Evolutionary conservation across 805 yeast species (phyloP), one percentile per base, ranked within the genome.

Genomic region (Lipomyces chichibuensis): DNA sequence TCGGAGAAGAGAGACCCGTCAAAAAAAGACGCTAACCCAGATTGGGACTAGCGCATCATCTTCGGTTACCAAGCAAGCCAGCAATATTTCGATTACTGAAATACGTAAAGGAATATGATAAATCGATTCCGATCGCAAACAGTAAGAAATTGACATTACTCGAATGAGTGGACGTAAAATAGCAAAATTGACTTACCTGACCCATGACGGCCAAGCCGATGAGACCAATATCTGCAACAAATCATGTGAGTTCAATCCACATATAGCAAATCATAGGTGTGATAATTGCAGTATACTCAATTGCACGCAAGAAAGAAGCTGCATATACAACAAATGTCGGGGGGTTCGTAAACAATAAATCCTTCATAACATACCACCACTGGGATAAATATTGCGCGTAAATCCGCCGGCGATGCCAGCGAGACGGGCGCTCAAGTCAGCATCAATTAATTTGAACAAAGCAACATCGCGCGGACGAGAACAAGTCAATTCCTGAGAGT

Each of bases 201-300:
- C 99, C 99, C 99, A 94, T 94, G 75, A 94, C 99, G 89, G 99
- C 99, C 87, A 94, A 87, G 80, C 99, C 99, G 79, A 95, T 93
- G 81, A 94, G 91, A 82, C 98, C 99, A 81, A 94, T 88, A 88
- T 94, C 99, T 85, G 94, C 95, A 80, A 43, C 25, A 33, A 17
- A 59, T 52, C 49, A 43, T 43, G 49, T 43, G 49, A 43, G 49
- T 43, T 43, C 49, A 17, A 5, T 6, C 49, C 23, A 43, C 49
- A 43, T 17, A 17, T 11, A n/a, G 9, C 8, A 43, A 43, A 8
- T 11, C 49, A 43, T 17, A 17, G 23, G 49, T 7, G 14, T 43
- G 23, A n/a, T 43, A 2, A n/a, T 43, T 17, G 49, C 14, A 17
- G 14, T n/a, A 43, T 43, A 43, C 25, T 17, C 20, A 43, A 43